Conservation (phyloP, 1,284 basidiomycete species). For the Schizopora paradoxa region DNA sequence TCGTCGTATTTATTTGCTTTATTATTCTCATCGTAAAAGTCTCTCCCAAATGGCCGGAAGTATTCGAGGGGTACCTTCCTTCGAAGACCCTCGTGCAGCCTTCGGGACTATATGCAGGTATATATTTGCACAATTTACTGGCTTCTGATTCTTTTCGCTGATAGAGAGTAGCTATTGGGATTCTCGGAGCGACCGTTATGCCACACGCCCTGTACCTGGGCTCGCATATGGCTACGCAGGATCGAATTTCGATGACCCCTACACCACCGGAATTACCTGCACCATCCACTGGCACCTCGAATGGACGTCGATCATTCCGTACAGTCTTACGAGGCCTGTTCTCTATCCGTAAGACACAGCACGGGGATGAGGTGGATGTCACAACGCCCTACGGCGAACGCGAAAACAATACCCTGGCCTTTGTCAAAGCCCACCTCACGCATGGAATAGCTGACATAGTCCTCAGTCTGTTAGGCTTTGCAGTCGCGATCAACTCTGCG, state of each 20-base stretch:
- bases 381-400: too few relatives aligned
- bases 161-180: constrained; percentile 59
- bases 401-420: constrained; percentile 61
- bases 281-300: background rate
- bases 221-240: constrained; percentile 78
- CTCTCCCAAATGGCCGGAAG: constrained; percentile 68
- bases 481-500: constrained; percentile 84
- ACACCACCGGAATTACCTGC: constrained; percentile 18
- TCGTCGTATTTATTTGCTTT: constrained; percentile 80
- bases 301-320: too few relatives aligned
- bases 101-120: constrained; percentile 79
- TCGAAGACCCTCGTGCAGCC: constrained; percentile 57
- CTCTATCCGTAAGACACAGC: constrained; percentile 20
- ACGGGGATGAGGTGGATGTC: too few relatives aligned
- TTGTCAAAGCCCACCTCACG: constrained; percentile 71
- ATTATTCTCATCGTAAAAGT: constrained; percentile 74
- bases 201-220: constrained; percentile 91
- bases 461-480: constrained; percentile 69
- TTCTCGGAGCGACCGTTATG: constrained; percentile 82
- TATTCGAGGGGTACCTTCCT: constrained; percentile 85
- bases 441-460: constrained; percentile 72
- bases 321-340: background rate
- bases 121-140: constrained; percentile 18
- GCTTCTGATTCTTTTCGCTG: constrained; percentile 15
- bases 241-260: constrained; percentile 42